phyloP scores from a whole-genome alignment of 805 yeast species.

The Lachancea lanzarotensis region DNA sequence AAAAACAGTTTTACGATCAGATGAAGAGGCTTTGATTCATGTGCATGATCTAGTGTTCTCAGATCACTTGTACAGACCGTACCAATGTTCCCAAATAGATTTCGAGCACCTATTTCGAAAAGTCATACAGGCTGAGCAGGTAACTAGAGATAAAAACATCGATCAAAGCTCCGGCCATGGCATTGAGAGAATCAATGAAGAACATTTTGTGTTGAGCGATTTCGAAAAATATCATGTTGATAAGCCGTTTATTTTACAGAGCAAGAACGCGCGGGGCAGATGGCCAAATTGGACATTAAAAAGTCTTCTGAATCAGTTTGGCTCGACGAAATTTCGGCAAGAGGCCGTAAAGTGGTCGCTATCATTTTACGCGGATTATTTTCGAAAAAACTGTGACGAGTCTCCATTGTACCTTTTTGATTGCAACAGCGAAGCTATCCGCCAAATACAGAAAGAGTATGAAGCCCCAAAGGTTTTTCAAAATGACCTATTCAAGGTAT shows the following conservation, averaged over 20 bases:
- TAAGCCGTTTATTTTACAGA: constrained; percentile 58
- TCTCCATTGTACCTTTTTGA: constrained; percentile 83
- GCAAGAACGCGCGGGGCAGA: constrained; percentile 25
- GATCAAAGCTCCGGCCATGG: constrained; percentile 27
- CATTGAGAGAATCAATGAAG: constrained; percentile 49
- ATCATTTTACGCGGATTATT: constrained; percentile 52
- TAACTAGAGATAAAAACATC: constrained; percentile 18
- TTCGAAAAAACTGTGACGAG: constrained; percentile 61
- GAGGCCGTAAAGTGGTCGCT: constrained; percentile 82
- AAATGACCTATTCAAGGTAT: constrained; percentile 55
- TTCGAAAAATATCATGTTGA: constrained; percentile 44
- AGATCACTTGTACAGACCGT: constrained; percentile 76
- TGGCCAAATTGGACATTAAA: constrained; percentile 66
- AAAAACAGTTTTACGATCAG: constrained; percentile 43
- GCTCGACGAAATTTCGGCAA: constrained; percentile 63
- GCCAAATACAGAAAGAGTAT: constrained; percentile 47
- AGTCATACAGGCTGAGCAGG: constrained; percentile 42
- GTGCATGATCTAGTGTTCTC: constrained; percentile 54
- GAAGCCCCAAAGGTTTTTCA: constrained; percentile 47
- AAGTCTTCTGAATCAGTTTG: constrained; percentile 45
- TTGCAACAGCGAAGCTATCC: constrained; percentile 66
- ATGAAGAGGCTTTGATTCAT: constrained; percentile 40
- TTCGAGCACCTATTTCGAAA: constrained; percentile 45
- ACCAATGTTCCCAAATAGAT: constrained; percentile 68
- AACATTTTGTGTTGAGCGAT: constrained; percentile 35